Base-by-base conservation (phyloP, 2,329 filamentous ascomycete species). In the Akanthomyces uredinophilus region DNA sequence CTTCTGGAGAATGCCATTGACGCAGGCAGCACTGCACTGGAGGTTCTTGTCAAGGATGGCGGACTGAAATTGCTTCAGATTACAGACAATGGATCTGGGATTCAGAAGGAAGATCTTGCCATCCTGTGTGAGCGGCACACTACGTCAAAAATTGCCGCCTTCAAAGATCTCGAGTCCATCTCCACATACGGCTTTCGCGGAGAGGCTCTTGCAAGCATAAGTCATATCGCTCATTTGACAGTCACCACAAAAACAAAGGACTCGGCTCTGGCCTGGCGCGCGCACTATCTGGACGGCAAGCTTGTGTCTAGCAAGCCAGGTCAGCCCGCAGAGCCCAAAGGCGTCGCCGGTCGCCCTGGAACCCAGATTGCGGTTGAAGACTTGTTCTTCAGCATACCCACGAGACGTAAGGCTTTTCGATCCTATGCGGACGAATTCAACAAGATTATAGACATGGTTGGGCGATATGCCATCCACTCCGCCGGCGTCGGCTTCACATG, bases 331-430 rank as follows among this genome's bases (percentile, higher is more conserved):
- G 92, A 96, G 46, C 95, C 95, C 2, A 96, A 92, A 71, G 87
- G 92, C 5, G 90, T 88, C 44, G 94, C 95, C 51, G 95, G 95
- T 18, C 86, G 93, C 18, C 88, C 86, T 65, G 95, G 95, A 8
- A 99, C 95, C 2, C 93, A 97, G 70, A 96, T 99, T 70, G 93
- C 91, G 0, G 93, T 99, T 18, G 94, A 99, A 71, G 95, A 99
- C 73, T 78, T 99, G 13, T 99, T 99, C 74, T 99, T 96, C 80
- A 99, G 97, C 69, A 86, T 98, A 1, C 93, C 92, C 0, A 96
- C 90, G 10, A 86, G 95, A 27, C 87, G 93, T 41, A 86, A 87
- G 66, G 95, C 96, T 13, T 99, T 99, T 70, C 87, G 95, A 46
- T 98, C 94, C 16, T 79, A 90, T 20, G 91, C 92, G 43, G 95